A percentile compares a stretch with the other conserved stretches of the same genome.
Conservation (phyloP, 768 basidiomycete species). For the Rhodosporidiobolus odoratus region DNA sequence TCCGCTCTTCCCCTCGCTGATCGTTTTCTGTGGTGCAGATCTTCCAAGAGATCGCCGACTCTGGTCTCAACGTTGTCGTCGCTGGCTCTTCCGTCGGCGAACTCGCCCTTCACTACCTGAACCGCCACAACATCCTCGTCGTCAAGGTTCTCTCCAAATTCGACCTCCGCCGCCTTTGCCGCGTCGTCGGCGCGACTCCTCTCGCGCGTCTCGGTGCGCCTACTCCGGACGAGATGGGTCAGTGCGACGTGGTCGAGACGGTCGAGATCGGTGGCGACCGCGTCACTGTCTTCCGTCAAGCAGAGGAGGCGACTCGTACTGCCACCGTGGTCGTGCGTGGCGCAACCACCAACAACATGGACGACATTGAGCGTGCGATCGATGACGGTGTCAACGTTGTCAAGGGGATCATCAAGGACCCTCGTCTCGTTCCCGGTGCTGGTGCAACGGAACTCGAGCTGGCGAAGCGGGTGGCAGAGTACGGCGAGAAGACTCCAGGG, state of each 20-base stretch:
- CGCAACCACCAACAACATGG: conserved; percentile 86
- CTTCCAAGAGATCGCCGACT: conserved; percentile 92
- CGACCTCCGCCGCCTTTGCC: conserved; percentile 85
- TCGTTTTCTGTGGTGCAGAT: conserved; percentile 54
- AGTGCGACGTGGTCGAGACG: conserved; percentile 88
- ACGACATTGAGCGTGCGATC: conserved; percentile 91
- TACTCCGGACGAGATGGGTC: conserved; percentile 91
- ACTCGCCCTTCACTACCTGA: conserved; percentile 92
- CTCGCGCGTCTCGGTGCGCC: conserved; percentile 93
- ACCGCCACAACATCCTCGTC: conserved; percentile 86
- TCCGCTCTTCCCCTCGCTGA: neutral
- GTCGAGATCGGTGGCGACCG: conserved; percentile 95
- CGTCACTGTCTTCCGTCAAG: conserved; percentile 91
- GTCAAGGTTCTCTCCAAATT: conserved; percentile 98
- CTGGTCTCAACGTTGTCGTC: conserved; percentile 88
- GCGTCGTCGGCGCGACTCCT: conserved; percentile 92
- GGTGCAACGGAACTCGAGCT: conserved; percentile 92
- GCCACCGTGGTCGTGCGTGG: conserved; percentile 93
- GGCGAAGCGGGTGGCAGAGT: conserved; percentile 72
- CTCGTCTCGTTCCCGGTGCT: conserved; percentile 83
- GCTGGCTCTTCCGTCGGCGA: conserved; percentile 91
- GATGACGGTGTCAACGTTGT: conserved; percentile 97
- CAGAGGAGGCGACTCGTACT: conserved; percentile 71
- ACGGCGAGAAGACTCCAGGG: conserved; percentile 81
- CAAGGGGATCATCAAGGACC: conserved; percentile 83